Evolutionary conservation across 2,329 filamentous ascomycete genomes (phyloP).

Genomic region (Pleurostoma richardsiae): DNA sequence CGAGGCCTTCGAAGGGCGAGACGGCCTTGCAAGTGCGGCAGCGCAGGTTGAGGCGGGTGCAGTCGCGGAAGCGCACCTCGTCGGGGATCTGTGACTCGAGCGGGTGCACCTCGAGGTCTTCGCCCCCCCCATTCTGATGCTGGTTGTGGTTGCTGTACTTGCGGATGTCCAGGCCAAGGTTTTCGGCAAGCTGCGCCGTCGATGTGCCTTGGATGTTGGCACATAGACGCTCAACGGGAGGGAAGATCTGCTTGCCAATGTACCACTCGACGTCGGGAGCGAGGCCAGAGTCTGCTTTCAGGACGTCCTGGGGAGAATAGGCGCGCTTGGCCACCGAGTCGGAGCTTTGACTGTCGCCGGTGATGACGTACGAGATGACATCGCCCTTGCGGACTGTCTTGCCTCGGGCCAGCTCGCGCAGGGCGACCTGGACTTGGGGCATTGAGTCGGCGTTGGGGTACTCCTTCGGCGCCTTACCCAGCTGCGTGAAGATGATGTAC

Average conservation of each 20-base stretch:
- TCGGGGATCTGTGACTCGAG: constrained; percentile 94
- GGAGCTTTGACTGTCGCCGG: constrained; percentile 60
- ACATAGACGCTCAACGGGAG: constrained; percentile 94
- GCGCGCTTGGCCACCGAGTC: constrained; percentile 83
- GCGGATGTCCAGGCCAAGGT: constrained; percentile 82
- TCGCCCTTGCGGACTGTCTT: constrained; percentile 89
- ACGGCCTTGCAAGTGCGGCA: constrained; percentile 75
- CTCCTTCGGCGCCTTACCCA: constrained; percentile 87
- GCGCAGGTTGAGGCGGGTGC: constrained; percentile 68
- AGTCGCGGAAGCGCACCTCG: constrained; percentile 80
- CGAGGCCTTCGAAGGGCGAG: constrained; percentile 73
- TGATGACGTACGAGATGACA: constrained; percentile 94
- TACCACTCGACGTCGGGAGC: constrained; percentile 96
- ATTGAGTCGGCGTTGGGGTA: constrained; percentile 93
- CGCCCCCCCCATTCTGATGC: constrained; percentile 42
- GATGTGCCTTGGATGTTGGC: constrained; percentile 94
- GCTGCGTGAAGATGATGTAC: constrained; percentile 97
- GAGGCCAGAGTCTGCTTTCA: constrained; percentile 70
- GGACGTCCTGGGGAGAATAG: constrained; percentile 77
- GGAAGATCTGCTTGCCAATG: constrained; percentile 95
- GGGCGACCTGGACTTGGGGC: constrained; percentile 94
- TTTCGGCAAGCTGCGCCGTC: constrained; percentile 82
- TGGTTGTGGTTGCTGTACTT: constrained; percentile 59
- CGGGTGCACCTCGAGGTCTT: constrained; percentile 74
- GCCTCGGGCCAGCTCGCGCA: constrained; percentile 80